Evolutionary conservation across 2,329 filamentous ascomycete genomes (phyloP).

Genomic region (Phyllosticta citriasiana): DNA sequence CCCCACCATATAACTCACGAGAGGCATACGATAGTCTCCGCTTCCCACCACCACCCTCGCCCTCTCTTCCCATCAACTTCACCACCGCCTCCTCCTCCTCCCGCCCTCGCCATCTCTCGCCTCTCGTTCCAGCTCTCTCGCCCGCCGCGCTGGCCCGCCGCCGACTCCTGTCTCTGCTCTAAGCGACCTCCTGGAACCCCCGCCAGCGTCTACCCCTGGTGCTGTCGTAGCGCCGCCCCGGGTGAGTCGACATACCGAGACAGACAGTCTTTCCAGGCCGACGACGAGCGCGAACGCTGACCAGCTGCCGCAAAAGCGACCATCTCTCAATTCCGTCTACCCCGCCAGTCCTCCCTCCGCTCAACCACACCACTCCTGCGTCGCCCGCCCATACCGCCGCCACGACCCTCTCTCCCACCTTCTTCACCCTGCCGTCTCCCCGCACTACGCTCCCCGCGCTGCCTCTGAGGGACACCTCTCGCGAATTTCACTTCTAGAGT

Average conservation of each 20-base stretch:
- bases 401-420: not conserved
- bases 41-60: not conserved
- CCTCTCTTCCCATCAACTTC: not conserved
- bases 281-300: not conserved
- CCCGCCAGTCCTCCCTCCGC: not conserved
- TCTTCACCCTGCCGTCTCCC: not conserved
- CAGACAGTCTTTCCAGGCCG: not conserved
- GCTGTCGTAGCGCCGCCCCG: not conserved
- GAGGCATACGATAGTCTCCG: constrained; percentile 3
- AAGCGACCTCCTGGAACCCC: constrained; percentile 7
- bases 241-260: not conserved
- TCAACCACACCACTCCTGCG: not conserved
- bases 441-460: not conserved
- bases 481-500: not conserved
- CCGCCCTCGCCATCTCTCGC: not conserved
- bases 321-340: not conserved
- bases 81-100: not conserved
- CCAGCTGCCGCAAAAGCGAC: not conserved
- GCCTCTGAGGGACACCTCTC: not conserved
- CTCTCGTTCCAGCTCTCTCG: not conserved
- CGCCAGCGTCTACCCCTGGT: not conserved
- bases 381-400: not conserved
- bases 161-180: not conserved
- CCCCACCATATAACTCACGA: constrained; percentile 10
- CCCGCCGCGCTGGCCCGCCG: not conserved